phyloP scores from a whole-genome alignment of 2,329 filamentous ascomycete genomes.

The Aspergillus arachidicola region DNA sequence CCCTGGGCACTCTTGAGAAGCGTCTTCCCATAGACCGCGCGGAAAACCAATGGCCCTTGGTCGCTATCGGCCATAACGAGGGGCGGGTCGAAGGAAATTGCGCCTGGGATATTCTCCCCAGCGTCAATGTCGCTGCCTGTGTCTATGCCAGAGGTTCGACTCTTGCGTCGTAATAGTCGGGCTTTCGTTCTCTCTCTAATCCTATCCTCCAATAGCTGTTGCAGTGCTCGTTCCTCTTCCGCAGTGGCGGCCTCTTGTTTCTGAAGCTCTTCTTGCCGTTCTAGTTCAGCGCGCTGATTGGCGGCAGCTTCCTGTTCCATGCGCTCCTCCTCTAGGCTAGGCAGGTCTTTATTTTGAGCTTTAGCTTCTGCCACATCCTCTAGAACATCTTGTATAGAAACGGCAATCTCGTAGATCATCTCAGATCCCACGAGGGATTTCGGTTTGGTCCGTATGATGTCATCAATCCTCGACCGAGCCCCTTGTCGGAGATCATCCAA shows the following conservation, averaged over 20 bases:
- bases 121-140: conserved; percentile 30
- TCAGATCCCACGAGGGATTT: conserved; percentile 65
- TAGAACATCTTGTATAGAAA: conserved; percentile 68
- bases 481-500: conserved; percentile 67
- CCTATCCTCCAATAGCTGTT: conserved; percentile 43
- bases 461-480: conserved; percentile 70
- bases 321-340: conserved; percentile 86
- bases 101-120: conserved; percentile 37
- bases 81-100: conserved; percentile 47
- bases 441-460: conserved; percentile 69
- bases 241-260: conserved; percentile 45
- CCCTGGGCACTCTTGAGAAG: conserved; percentile 67
- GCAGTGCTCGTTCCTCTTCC: conserved; percentile 43
- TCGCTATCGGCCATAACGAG: conserved; percentile 62
- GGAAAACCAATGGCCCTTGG: conserved; percentile 68
- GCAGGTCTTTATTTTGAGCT: conserved; percentile 73
- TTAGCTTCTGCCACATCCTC: conserved; percentile 83
- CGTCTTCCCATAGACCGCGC: conserved; percentile 69
- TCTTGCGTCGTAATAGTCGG: conserved; percentile 41
- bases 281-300: conserved; percentile 55
- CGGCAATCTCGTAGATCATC: conserved; percentile 66
- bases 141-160: conserved; percentile 37
- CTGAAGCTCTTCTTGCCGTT: conserved; percentile 52
- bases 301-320: conserved; percentile 77
- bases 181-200: conserved; percentile 44